Percentiles rank a stretch among this genome's conserved stretches.
phyloP scores from a whole-genome alignment of 768 basidiomycete genomes.

The Tricholoma hemisulphureum region DNA sequence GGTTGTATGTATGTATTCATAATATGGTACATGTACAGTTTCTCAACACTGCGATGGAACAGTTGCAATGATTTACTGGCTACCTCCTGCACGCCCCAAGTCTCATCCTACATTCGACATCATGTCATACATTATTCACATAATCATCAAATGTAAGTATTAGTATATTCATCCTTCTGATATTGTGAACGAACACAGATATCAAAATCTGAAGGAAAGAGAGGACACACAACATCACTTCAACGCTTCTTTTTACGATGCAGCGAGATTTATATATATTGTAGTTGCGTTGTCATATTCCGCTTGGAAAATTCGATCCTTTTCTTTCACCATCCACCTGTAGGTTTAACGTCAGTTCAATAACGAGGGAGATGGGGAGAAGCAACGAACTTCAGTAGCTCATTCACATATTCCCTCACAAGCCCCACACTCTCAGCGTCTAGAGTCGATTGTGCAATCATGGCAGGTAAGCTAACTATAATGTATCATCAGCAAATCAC shows the following conservation, averaged over 20 bases:
- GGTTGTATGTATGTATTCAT: not conserved
- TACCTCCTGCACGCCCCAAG: too few species aligned
- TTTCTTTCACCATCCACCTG: constrained; percentile 80
- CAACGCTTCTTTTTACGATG: constrained; percentile 47
- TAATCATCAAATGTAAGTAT: too few species aligned
- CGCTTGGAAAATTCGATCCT: constrained; percentile 66
- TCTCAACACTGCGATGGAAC: too few species aligned
- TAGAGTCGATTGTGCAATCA: constrained; percentile 87
- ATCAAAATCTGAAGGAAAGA: not conserved
- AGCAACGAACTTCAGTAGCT: constrained; percentile 66
- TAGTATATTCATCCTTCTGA: too few species aligned
- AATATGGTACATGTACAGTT: too few species aligned
- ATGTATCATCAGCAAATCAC: constrained; percentile 1
- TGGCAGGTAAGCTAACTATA: constrained; percentile 85
- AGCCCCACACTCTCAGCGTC: constrained; percentile 83
- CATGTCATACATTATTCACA: too few species aligned
- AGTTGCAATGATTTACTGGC: too few species aligned
- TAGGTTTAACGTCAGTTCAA: not conserved
- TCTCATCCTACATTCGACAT: too few species aligned
- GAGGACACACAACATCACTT: not conserved
- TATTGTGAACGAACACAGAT: not conserved
- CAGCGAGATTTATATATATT: constrained; percentile 80
- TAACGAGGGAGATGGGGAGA: constrained; percentile 5
- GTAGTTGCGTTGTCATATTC: constrained; percentile 78
- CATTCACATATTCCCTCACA: constrained; percentile 86